A percentile compares a stretch with the other conserved stretches of the same genome.
These are phyloP conservation scores for Malassezia slooffiae DNA, from an alignment of 1,284 basidiomycete genomes.

Conservation along the genomic window DNA sequence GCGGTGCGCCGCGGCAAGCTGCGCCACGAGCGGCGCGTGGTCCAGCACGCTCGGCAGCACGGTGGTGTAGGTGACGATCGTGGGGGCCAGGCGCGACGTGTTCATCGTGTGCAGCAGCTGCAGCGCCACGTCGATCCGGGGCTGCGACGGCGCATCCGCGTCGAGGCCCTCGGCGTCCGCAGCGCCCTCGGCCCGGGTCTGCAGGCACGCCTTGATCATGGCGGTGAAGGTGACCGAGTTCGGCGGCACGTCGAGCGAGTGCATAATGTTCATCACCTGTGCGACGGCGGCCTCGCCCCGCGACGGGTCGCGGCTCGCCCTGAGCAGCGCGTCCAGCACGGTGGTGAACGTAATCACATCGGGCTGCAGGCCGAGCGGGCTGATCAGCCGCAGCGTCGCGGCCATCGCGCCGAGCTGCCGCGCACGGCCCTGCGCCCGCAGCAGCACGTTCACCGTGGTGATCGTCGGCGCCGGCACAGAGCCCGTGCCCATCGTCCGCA, in stretches of 20 bases:
- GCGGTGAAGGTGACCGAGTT: constrained; percentile 34
- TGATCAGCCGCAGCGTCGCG: constrained; percentile 19
- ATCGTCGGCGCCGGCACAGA: constrained; percentile 25
- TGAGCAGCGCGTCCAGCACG: constrained; percentile 30
- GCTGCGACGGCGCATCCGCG: neutral
- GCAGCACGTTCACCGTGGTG: constrained; percentile 32
- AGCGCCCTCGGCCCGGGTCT: constrained; percentile 3
- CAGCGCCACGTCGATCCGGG: constrained; percentile 24
- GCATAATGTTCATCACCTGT: constrained; percentile 28
- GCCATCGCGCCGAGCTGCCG: constrained; percentile 20
- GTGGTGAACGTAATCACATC: constrained; percentile 39
- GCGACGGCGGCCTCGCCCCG: constrained; percentile 15
- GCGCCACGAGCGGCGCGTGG: constrained; percentile 14
- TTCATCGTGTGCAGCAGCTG: constrained; percentile 29
- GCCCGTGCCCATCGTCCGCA: constrained; percentile 23
- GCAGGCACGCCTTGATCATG: constrained; percentile 35
- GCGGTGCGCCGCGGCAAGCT: constrained; percentile 6
- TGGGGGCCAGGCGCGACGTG: constrained; percentile 24
- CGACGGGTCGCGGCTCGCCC: constrained; percentile 18
- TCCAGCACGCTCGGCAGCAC: constrained; percentile 21
- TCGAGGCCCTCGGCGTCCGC: neutral
- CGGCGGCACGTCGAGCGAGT: constrained; percentile 20
- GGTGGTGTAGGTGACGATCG: constrained; percentile 27
- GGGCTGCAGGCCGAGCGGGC: constrained; percentile 15
- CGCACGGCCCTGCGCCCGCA: constrained; percentile 23